These are phyloP conservation scores for Pythium pyrilobum DNA, from an alignment of 352 stramenopile species.

Conservation along the genomic window DNA sequence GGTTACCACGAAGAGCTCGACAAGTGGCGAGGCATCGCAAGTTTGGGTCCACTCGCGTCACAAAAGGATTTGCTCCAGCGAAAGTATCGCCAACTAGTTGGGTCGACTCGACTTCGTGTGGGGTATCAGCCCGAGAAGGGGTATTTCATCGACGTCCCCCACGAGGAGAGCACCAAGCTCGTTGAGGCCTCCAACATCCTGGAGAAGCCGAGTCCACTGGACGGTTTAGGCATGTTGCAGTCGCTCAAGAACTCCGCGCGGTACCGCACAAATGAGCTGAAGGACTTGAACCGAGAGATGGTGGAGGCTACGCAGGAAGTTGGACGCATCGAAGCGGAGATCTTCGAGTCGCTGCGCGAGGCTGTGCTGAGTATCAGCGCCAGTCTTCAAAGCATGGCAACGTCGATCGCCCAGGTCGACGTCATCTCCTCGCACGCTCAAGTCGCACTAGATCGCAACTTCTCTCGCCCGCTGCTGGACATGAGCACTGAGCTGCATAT, in stretches of 20 bases:
- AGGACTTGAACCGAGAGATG: conserved; percentile 51
- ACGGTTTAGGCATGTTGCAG: conserved; percentile 48
- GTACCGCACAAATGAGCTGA: conserved; percentile 62
- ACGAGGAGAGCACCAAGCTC: conserved; percentile 52
- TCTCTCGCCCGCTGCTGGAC: conserved; percentile 53
- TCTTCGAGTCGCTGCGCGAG: conserved; percentile 40
- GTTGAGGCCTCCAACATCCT: conserved; percentile 6
- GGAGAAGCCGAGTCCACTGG: conserved; percentile 8
- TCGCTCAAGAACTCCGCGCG: conserved; percentile 64
- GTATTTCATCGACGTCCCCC: conserved; percentile 60
- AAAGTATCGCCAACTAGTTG: conserved; percentile 52
- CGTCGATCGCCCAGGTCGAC: conserved; percentile 48
- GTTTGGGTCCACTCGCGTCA: conserved; percentile 31
- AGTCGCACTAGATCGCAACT: conserved; percentile 55
- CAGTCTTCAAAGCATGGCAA: conserved; percentile 42
- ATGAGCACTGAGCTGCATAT: conserved; percentile 55
- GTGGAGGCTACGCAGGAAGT: conserved; percentile 55
- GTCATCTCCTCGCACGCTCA: conserved; percentile 64
- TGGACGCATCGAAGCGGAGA: conserved; percentile 40
- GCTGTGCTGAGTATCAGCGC: conserved; percentile 27
- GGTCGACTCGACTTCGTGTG: conserved; percentile 52
- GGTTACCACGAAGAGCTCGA: conserved; percentile 61
- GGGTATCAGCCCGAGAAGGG: conserved; percentile 57
- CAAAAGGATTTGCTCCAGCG: conserved; percentile 41
- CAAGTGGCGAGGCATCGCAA: conserved; percentile 47